Percentiles rank a stretch among this genome's conserved stretches.
Conservation (phyloP, 768 basidiomycete species). For the Termitomyces heimii region DNA sequence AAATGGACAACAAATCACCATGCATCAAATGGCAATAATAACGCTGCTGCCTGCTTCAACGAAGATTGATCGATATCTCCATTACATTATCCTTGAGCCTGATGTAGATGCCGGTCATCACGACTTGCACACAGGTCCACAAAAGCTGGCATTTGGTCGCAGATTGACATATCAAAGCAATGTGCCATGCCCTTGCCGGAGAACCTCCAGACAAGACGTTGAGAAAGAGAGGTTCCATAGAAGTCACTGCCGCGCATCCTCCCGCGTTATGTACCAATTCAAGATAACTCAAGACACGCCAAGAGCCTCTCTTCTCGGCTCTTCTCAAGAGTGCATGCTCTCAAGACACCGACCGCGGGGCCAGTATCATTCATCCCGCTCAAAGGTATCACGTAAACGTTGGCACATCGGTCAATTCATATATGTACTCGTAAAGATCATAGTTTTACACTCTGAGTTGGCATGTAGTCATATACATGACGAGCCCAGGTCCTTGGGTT, state of each 20-base stretch:
- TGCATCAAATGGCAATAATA: slow-evolving; percentile 10
- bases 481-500: neutral
- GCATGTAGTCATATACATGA: neutral
- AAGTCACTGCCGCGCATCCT: neutral
- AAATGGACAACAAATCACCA: neutral
- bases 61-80: neutral
- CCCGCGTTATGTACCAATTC: neutral
- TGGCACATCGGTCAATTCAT: neutral
- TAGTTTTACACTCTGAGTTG: neutral
- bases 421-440: neutral
- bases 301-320: neutral
- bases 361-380: neutral
- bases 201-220: neutral
- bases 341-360: neutral
- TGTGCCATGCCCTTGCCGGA: neutral
- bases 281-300: neutral
- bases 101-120: neutral
- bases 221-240: neutral
- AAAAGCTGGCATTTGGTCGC: neutral
- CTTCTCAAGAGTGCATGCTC: neutral
- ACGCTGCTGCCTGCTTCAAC: neutral
- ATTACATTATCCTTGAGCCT: neutral
- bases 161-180: neutral
- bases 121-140: neutral
- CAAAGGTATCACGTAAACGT: neutral